Evolutionary conservation across 805 yeast genomes (phyloP), one percentile per base, ranked within the genome.

Genomic region (Yamadazyma philogaea): DNA sequence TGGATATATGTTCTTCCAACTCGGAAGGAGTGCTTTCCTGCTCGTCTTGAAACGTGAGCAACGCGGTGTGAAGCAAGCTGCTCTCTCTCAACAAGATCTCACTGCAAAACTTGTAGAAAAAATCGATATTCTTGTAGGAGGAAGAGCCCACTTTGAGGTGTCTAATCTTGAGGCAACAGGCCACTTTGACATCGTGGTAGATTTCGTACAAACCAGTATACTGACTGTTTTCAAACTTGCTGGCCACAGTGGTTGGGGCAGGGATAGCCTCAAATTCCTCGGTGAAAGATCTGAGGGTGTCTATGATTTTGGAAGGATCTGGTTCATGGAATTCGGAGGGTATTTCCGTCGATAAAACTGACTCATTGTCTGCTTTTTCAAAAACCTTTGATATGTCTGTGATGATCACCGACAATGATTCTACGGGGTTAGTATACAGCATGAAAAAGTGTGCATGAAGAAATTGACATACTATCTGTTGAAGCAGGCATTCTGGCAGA

Each of bases 21-120:
- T 53, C 44, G n/a, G 39, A 32, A 15, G 30, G 3, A 4, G 43
- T 12, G 3, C 17, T 7, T 8, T 66, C 30, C n/a, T n/a, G n/a
- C n/a, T n/a, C 12, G 1, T 47, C 37, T 14, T 40, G 18, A 15
- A 32, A 24, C 2, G 37, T 28, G 12, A 44, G 35, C 21, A 48
- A 44, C 27, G 48, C 48, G 1, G 70, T 48, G 4, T 77, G 72
- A 16, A 75, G 48, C 45, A 77, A 67, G 20, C 70, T 67, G 21
- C 79, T 66, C 55, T 85, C 91, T 54, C 86, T 74, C 37, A 86
- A 58, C 20, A 85, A 56, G 16, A 85, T 55, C 50, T 84, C 89
- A 3, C 80, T 72, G 1, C 83, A 63, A 45, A 80, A 75, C 53
- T 76, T 79, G 63, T 74, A 84, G 53, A 81, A 82, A 36, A 70